A percentile compares a stretch with the other conserved stretches of the same genome.
phyloP scores from a whole-genome alignment of 352 stramenopile genomes.

The Aphanomyces cochlioides region DNA sequence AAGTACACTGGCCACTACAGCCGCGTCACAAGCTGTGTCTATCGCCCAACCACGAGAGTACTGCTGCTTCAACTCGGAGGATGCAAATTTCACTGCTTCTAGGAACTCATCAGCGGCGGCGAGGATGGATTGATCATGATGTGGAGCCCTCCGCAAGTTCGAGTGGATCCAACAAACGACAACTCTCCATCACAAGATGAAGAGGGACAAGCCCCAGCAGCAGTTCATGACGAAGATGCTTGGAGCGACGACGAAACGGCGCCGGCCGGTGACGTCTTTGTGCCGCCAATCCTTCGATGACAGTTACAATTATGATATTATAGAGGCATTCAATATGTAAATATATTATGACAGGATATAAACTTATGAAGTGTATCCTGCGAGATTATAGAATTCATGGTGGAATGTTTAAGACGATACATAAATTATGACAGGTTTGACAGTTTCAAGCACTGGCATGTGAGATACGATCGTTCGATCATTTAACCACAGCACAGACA shows the following conservation, averaged over 20 bases:
- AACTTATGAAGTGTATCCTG: too few species aligned
- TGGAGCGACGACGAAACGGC: conserved; percentile 26
- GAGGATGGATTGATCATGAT: conserved; percentile 70
- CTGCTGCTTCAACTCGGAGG: not conserved
- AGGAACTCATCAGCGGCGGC: conserved; percentile 56
- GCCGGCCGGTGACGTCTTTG: conserved; percentile 39
- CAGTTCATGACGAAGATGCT: conserved; percentile 23
- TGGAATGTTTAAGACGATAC: too few species aligned
- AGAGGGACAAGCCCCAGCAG: not conserved
- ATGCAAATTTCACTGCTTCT: not conserved
- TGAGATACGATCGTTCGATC: not conserved
- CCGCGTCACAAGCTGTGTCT: conserved; percentile 55
- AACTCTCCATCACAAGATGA: not conserved
- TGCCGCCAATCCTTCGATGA: conserved; percentile 60
- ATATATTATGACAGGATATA: not conserved
- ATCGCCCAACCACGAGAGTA: conserved; percentile 43
- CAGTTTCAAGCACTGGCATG: not conserved
- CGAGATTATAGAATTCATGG: too few species aligned
- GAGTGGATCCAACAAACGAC: conserved; percentile 33
- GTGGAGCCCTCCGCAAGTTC: conserved; percentile 44
- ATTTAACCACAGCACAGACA: too few species aligned
- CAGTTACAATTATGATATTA: not conserved
- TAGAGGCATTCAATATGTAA: not conserved
- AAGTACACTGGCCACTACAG: conserved; percentile 56
- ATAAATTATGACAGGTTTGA: conserved; percentile 3